Evolutionary conservation across 2,329 filamentous ascomycete genomes (phyloP).

Genomic region (Colletotrichum sp.): DNA sequence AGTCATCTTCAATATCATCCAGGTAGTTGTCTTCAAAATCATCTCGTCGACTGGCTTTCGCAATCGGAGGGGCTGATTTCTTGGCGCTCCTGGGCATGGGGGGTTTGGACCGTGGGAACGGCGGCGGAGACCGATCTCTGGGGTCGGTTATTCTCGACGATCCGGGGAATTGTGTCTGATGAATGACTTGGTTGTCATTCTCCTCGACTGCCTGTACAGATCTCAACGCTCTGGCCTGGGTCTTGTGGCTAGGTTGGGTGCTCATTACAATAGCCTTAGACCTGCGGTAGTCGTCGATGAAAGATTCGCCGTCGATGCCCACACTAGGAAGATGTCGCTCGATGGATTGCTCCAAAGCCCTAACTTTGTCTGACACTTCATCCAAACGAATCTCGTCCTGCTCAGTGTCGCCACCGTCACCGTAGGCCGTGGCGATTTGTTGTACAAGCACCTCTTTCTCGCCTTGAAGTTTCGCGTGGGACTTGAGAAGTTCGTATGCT

Average conservation of each 20-base stretch:
- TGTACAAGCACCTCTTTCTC: slow-evolving; percentile 51
- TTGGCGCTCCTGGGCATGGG: not conserved
- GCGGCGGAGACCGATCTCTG: slow-evolving; percentile 16
- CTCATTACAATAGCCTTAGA: slow-evolving; percentile 28
- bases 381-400: slow-evolving; percentile 57
- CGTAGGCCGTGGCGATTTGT: slow-evolving; percentile 55
- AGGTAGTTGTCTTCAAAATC: slow-evolving; percentile 39
- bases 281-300: slow-evolving; percentile 34
- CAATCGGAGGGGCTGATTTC: not conserved
- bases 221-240: not conserved
- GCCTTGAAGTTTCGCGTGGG: slow-evolving; percentile 44
- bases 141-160: slow-evolving; percentile 14
- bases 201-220: slow-evolving; percentile 25
- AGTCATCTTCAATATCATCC: slow-evolving; percentile 26
- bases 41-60: not conserved
- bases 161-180: slow-evolving; percentile 53
- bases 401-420: slow-evolving; percentile 54
- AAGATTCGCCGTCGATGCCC: slow-evolving; percentile 47
- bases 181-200: slow-evolving; percentile 51
- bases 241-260: slow-evolving; percentile 28
- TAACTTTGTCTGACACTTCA: slow-evolving; percentile 48
- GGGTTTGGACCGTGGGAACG: slow-evolving; percentile 22
- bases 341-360: slow-evolving; percentile 43
- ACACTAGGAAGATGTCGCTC: slow-evolving; percentile 45
- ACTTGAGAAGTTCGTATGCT: slow-evolving; percentile 44